These are phyloP conservation scores for Tulasnella sp. DNA, from an alignment of 768 basidiomycete genomes.

Conservation along the genomic window DNA sequence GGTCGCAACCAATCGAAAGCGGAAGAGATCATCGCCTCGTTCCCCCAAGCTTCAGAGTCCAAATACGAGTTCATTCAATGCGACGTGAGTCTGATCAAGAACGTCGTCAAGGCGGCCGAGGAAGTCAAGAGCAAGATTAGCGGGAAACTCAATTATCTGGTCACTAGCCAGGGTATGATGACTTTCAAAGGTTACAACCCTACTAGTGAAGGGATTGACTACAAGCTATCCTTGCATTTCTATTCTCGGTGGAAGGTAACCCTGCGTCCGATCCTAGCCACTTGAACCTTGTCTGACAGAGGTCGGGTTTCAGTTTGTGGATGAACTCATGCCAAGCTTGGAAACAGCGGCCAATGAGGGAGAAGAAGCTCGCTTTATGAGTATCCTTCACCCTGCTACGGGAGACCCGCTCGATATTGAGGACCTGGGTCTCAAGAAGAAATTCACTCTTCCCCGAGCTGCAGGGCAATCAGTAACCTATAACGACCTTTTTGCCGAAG, in stretches of 20 bases:
- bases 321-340: constrained; percentile 20
- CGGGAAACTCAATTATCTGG: constrained; percentile 22
- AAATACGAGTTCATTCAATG: constrained; percentile 31
- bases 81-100: constrained; percentile 26
- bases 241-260: constrained; percentile 23
- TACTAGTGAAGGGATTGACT: constrained; percentile 23
- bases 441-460: not conserved
- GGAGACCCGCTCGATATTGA: not conserved
- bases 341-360: constrained; percentile 16
- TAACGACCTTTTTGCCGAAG: constrained; percentile 15
- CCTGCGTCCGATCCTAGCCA: not conserved
- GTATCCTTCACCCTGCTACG: not conserved
- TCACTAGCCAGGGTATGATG: constrained; percentile 15
- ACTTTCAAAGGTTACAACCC: not conserved
- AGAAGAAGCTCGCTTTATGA: constrained; percentile 19
- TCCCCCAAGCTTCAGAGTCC: constrained; percentile 18
- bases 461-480: not conserved
- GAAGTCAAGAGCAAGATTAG: constrained; percentile 1
- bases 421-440: constrained; percentile 21
- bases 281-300: not conserved
- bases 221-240: constrained; percentile 21
- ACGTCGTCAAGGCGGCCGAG: constrained; percentile 14
- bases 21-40: constrained; percentile 21
- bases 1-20: constrained; percentile 24
- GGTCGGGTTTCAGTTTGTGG: constrained; percentile 10